Evolutionary conservation across 371 early-diverging fungal species (phyloP).

Genomic region (Chytridium lagenaria): DNA sequence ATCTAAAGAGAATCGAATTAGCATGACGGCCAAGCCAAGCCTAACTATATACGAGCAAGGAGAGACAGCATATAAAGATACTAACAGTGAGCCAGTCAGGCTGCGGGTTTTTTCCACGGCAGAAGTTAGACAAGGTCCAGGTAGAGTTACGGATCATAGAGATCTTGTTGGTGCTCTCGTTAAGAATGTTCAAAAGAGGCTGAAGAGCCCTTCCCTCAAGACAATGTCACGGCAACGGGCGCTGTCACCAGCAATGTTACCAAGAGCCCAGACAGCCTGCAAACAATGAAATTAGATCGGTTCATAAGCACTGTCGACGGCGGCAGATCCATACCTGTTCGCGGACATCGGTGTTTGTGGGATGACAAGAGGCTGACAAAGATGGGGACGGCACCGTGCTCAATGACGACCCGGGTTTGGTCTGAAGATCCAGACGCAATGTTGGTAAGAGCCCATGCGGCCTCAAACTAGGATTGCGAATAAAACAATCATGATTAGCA

Average conservation of each 20-base stretch:
- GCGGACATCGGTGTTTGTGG: slow-evolving; percentile 86
- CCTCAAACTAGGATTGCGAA: slow-evolving; percentile 98
- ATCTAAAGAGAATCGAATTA: no score
- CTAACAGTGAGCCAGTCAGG: slow-evolving; percentile 87
- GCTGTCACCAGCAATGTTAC: slow-evolving; percentile 99
- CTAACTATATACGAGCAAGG: no score
- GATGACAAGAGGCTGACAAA: slow-evolving; percentile 93
- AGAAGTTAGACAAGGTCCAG: slow-evolving; percentile 99
- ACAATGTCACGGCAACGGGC: slow-evolving; percentile 95
- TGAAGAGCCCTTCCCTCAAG: slow-evolving; percentile 83
- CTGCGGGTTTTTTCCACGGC: slow-evolving; percentile 98
- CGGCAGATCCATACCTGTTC: slow-evolving; percentile 86
- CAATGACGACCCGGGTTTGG: slow-evolving; percentile 96
- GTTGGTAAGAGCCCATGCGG: slow-evolving; percentile 99
- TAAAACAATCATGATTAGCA: no score
- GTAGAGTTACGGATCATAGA: slow-evolving; percentile 98
- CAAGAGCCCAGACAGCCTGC: slow-evolving; percentile 99
- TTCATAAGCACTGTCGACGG: background rate
- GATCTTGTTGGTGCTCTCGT: slow-evolving; percentile 79
- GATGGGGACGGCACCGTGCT: slow-evolving; percentile 90
- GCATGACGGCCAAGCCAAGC: background rate
- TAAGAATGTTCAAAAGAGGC: slow-evolving; percentile 83
- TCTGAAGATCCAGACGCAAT: slow-evolving; percentile 98
- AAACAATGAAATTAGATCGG: background rate
- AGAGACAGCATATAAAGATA: background rate